Base-by-base conservation (phyloP, 192 early-diverging fungal species). In the Linnemannia exigua region DNA sequence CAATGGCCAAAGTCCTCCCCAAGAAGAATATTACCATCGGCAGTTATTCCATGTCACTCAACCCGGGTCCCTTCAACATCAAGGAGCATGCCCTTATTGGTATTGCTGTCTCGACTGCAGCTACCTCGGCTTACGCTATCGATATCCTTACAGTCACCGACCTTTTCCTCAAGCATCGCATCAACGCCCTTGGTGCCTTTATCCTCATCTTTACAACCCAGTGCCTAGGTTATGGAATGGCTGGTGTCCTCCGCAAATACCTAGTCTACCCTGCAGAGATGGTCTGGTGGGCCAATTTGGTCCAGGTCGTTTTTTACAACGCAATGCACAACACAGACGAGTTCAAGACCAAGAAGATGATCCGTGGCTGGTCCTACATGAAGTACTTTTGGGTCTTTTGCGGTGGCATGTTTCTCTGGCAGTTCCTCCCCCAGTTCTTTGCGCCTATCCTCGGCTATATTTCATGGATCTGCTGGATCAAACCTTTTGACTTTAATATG, bases 281-380 rank as follows among this genome's bases (percentile, higher is more conserved):
- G 96, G 88, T 96, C 47, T 99, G 97, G 97, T 97, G 97, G 19
- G 66, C 90, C 5, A 94, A 90, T 35, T 89, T 99, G 22, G 90
- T 91, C 47, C 85, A 88, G 70, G 86, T 89, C 25, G 87, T 88
- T 2, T 78, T 90, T 25, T 91, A 84, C 79, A 90, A 89, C 58
- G 88, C 91, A 17, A 67, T 88, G 38, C 83, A 89, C 72, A 77
- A 77, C 63, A 82, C 81, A 7, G 75, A 82, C 31, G 70, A 82
- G 81, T 82, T 77, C 68, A 70, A 71, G 68, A 54, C 38, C 15
- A 63, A 61, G 52, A 35, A 37, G 3, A 68, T 81, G 52, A 52
- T 67, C 38, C 74, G 67, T 35, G 80, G 80, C 22, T 81, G 80
- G 80, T 70, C 67, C 31, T 71, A 61, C 54, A 81, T 81, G 80